A percentile compares a stretch with the other conserved stretches of the same genome.
phyloP scores from a whole-genome alignment of 352 stramenopile species.

The Globisporangium abappressorium region DNA sequence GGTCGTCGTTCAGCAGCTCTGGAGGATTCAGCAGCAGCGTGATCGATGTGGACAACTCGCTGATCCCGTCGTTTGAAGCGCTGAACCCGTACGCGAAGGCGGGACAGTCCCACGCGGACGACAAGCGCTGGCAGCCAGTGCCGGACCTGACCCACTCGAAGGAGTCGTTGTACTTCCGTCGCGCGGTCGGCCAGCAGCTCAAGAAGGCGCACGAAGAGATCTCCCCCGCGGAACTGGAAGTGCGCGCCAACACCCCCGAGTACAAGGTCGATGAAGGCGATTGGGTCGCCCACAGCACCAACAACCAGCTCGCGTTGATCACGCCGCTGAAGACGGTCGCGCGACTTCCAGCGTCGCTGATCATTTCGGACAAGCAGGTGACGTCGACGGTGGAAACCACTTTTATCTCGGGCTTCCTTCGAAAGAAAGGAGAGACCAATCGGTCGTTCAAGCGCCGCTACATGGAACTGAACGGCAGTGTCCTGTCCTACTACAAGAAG shows the following conservation, averaged over 20 bases:
- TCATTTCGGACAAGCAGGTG: slow-evolving; percentile 48
- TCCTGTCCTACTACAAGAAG: slow-evolving; percentile 86
- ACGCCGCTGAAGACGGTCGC: slow-evolving; percentile 82
- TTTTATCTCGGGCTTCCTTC: slow-evolving; percentile 64
- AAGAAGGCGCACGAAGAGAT: slow-evolving; percentile 81
- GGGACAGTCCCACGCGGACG: slow-evolving; percentile 40
- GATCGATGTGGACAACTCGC: slow-evolving; percentile 38
- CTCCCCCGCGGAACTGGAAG: slow-evolving; percentile 76
- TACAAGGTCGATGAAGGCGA: slow-evolving; percentile 85
- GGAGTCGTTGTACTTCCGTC: slow-evolving; percentile 79
- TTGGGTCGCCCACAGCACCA: slow-evolving; percentile 83
- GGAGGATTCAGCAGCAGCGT: slow-evolving; percentile 22
- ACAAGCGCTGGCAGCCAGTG: slow-evolving; percentile 76
- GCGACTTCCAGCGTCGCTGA: slow-evolving; percentile 63
- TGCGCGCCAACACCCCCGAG: slow-evolving; percentile 87
- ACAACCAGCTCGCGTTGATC: slow-evolving; percentile 80
- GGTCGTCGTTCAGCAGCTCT: slow-evolving; percentile 8
- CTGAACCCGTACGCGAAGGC: slow-evolving; percentile 76
- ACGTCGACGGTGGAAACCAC: slow-evolving; percentile 9
- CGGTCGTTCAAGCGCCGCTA: slow-evolving; percentile 80
- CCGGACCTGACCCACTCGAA: slow-evolving; percentile 75
- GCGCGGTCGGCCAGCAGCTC: slow-evolving; percentile 64
- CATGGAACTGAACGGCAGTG: slow-evolving; percentile 76
- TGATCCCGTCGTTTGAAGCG: slow-evolving; percentile 65
- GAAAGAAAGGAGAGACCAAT: slow-evolving; percentile 84